Conservation (phyloP, 2,329 filamentous ascomycete species). For the Beauveria sp. region DNA sequence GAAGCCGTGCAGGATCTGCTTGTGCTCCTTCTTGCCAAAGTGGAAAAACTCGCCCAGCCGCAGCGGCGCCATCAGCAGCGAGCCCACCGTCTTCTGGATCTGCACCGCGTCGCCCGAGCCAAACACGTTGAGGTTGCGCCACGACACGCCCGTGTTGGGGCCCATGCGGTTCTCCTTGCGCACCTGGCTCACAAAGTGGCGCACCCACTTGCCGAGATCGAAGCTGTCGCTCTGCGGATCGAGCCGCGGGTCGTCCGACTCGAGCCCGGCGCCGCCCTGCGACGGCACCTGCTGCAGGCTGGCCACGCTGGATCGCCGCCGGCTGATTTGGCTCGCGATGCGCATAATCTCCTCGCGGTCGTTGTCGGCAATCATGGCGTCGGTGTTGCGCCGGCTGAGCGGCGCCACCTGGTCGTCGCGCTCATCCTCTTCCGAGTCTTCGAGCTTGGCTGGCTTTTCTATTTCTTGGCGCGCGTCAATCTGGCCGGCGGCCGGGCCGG, state of each 20-base stretch:
- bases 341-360: conserved; percentile 30
- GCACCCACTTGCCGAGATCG: conserved; percentile 35
- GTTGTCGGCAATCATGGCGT: conserved; percentile 22
- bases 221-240: conserved; percentile 33
- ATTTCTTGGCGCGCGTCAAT: conserved; percentile 8
- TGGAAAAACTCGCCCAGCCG: conserved; percentile 49
- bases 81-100: conserved; percentile 59
- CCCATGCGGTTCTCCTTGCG: conserved; percentile 47
- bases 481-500: conserved; percentile 2
- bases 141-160: conserved; percentile 52
- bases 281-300: conserved; percentile 6
- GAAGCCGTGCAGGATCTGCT: conserved; percentile 56
- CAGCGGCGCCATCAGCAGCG: conserved; percentile 50
- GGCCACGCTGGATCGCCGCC: conserved; percentile 22
- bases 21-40: conserved; percentile 35
- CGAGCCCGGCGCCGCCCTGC: conserved; percentile 23
- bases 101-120: conserved; percentile 61
- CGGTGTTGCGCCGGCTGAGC: conserved; percentile 9
- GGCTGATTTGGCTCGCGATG: conserved; percentile 33
- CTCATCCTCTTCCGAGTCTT: neutral
- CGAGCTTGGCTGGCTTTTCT: neutral
- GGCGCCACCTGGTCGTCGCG: neutral
- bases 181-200: conserved; percentile 32
- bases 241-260: conserved; percentile 32
- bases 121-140: conserved; percentile 57